Percentiles rank a stretch among this genome's conserved stretches.
Conservation (phyloP, 176 grass and related monocot genomes). For the Carex myosuroides region DNA sequence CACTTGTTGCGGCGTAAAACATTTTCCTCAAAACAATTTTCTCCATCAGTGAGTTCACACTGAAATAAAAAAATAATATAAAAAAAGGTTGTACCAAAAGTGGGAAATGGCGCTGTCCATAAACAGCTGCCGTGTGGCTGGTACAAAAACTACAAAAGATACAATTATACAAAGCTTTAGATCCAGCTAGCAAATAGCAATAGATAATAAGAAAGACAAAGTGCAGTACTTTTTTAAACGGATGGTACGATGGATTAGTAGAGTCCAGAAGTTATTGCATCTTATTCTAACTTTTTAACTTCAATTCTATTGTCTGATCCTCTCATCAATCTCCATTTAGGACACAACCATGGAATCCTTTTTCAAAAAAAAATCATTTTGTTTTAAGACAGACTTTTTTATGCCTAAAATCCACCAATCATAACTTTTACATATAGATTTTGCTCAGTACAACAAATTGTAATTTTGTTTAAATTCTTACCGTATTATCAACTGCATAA, state of each 20-base stretch:
- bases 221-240: background rate
- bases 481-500: too few species aligned
- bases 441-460: too few species aligned
- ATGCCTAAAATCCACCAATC: too few species aligned
- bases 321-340: background rate
- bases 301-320: background rate
- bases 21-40: background rate
- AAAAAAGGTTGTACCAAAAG: background rate
- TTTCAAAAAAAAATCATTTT: too few species aligned
- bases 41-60: background rate
- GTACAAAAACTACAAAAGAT: constrained; percentile 15
- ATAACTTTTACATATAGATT: too few species aligned
- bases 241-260: constrained; percentile 7
- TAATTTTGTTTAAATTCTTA: too few species aligned
- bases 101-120: background rate
- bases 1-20: background rate
- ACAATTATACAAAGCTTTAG: background rate
- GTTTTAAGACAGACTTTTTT: too few species aligned
- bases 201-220: background rate
- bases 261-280: background rate
- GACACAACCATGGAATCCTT: background rate
- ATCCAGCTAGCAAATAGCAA: background rate
- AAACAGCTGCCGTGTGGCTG: background rate
- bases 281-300: constrained; percentile 3
- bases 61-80: background rate